Evolutionary conservation across 2,329 filamentous ascomycete species (phyloP), one percentile per base, ranked within the genome.

Genomic region (Aspergillus melleus): DNA sequence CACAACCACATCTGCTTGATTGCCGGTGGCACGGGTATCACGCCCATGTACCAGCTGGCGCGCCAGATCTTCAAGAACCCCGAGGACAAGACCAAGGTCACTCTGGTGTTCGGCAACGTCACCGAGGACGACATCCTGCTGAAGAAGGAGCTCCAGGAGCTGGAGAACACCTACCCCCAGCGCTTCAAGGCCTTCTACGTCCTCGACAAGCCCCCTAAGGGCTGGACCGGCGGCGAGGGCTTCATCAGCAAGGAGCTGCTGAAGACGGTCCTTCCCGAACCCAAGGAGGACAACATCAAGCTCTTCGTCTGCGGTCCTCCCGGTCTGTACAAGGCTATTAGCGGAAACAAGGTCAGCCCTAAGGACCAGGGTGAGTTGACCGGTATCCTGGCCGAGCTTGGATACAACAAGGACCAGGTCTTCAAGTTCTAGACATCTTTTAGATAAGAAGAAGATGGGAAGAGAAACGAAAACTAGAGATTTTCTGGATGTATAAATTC

Each of bases 71-170:
- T 98, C 88, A 91, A 89, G 79, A 96, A 97, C 86, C 92, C 94
- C 61, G 86, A 91, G 49, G 95, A 99, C 82, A 93, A 95, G 86
- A 99, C 95, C 70, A 96, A 96, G 83, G 92, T 99, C 47, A 98
- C 94, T 6, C 87, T 99, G 32, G 86, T 99, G 42, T 97, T 94
- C 73, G 95, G 92, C 68, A 99, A 98, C 81, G 80, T 97, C 61
- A 82, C 81, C 26, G 91, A 98, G 81, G 86, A 94, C 66, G 95
- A 99, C 73, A 96, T 99, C 63, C 84, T 99, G 54, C 81, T 99
- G 70, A 94, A 92, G 84, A 84, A 86, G 70, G 91, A 99, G 81
- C 86, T 94, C 57, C 84, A 90, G 60, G 81, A 92, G 63, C 85
- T 99, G 59, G 95, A 98, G 83, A 96, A 97, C 84, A 92, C 90